A percentile compares a stretch with the other conserved stretches of the same genome.
Evolutionary conservation across 1,139 yeast genomes (phyloP).

Genomic region (Yamadazyma dendronema): DNA sequence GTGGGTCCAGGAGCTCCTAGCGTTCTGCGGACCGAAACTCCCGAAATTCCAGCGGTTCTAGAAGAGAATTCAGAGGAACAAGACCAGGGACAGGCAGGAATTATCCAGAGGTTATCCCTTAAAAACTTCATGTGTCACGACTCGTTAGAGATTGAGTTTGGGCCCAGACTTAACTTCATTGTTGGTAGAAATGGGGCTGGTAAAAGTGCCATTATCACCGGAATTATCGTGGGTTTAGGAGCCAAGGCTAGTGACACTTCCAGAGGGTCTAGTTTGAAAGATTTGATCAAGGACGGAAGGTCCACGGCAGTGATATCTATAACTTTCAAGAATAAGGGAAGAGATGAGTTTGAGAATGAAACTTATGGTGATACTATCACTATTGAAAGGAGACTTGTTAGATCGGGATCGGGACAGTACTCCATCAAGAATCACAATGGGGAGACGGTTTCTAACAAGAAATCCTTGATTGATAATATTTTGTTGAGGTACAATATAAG

Average conservation of each 20-base stretch:
- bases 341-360: slow-evolving; percentile 61
- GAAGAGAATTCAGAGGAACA: not conserved
- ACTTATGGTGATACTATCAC: slow-evolving; percentile 66
- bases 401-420: slow-evolving; percentile 51
- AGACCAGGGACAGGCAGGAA: slow-evolving; percentile 36
- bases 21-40: no score
- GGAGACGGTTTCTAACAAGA: slow-evolving; percentile 53
- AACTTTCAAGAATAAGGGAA: slow-evolving; percentile 60
- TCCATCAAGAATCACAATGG: slow-evolving; percentile 52
- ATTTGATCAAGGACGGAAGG: slow-evolving; percentile 76
- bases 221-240: slow-evolving; percentile 89
- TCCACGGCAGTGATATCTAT: slow-evolving; percentile 61
- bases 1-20: no score
- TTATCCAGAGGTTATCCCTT: slow-evolving; percentile 55
- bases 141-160: slow-evolving; percentile 70
- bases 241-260: slow-evolving; percentile 90
- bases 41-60: no score
- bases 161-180: slow-evolving; percentile 85
- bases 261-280: slow-evolving; percentile 71
- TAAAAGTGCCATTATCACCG: slow-evolving; percentile 88
- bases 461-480: slow-evolving; percentile 64
- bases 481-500: slow-evolving; percentile 71
- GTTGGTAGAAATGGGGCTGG: slow-evolving; percentile 97
- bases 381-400: slow-evolving; percentile 66
- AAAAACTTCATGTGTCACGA: slow-evolving; percentile 84